phyloP scores from a whole-genome alignment of 176 grass and related monocot genomes.

The Aegilops bicornis region DNA sequence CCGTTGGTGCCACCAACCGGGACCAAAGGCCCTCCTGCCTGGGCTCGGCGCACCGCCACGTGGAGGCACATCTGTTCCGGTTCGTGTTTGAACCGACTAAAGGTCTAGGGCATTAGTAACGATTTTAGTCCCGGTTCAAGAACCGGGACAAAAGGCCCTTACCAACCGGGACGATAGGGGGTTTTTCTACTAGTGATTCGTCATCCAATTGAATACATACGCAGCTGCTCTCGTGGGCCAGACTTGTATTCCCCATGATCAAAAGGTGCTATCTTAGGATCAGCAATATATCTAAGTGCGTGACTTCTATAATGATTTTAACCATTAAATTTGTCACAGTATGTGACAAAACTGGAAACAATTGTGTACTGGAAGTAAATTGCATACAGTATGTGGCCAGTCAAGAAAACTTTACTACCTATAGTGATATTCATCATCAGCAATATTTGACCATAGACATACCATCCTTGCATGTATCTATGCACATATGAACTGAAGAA shows the following conservation, averaged over 20 bases:
- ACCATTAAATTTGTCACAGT: neutral
- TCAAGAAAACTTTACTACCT: neutral
- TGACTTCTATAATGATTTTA: neutral
- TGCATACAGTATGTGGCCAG: neutral
- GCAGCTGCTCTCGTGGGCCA: neutral
- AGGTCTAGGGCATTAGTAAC: no score
- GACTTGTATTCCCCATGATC: neutral
- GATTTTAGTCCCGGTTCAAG: no score
- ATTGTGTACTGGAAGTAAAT: no score
- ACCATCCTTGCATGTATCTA: neutral
- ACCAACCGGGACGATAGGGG: no score
- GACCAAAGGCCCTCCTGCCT: no score
- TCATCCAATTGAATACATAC: neutral
- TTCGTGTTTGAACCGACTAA: no score
- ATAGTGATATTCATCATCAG: neutral
- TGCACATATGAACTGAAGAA: neutral
- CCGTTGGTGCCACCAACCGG: no score
- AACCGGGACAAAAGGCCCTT: no score
- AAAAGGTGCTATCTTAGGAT: neutral
- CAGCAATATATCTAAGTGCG: neutral
- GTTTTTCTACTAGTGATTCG: no score
- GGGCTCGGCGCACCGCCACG: no score
- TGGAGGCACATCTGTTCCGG: no score
- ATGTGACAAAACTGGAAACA: neutral
- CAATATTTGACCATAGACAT: neutral